Evolutionary conservation across 176 grass and related monocot genomes (phyloP).

Genomic region (Triticum urartu): DNA sequence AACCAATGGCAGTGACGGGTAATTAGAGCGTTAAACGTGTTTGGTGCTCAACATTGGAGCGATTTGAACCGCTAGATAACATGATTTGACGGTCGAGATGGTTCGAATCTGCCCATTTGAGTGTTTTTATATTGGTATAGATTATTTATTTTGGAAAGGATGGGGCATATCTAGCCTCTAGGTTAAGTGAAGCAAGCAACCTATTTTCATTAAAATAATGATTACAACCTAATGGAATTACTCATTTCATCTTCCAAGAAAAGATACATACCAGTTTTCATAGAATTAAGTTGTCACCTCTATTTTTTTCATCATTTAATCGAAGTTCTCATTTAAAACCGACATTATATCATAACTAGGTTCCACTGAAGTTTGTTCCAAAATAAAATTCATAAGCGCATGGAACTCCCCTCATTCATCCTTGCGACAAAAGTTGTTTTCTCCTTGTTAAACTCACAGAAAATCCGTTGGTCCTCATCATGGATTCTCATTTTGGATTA

Average conservation of each 20-base stretch:
- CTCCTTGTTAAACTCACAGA: background rate
- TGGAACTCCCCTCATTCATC: background rate
- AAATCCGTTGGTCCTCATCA: background rate
- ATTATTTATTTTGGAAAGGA: background rate
- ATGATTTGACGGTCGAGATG: too few species aligned
- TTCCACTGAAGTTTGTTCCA: background rate
- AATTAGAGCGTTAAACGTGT: too few species aligned
- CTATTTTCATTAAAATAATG: too few species aligned
- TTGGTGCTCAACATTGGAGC: too few species aligned
- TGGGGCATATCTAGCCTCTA: too few species aligned
- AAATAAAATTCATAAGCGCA: background rate
- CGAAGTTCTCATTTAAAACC: background rate
- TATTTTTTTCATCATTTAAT: background rate
- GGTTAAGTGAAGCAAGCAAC: too few species aligned
- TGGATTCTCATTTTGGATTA: background rate
- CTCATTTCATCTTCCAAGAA: background rate
- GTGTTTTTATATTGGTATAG: too few species aligned
- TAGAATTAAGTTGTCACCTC: background rate
- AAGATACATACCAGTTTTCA: background rate
- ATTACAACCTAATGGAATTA: too few species aligned
- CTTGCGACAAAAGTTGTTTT: background rate
- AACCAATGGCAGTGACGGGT: too few species aligned
- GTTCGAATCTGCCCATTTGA: too few species aligned
- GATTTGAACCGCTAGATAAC: too few species aligned
- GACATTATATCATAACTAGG: background rate